These are phyloP conservation scores for Silene coronaria DNA, from an alignment of 179 eudicot genomes.

Conservation along the genomic window DNA sequence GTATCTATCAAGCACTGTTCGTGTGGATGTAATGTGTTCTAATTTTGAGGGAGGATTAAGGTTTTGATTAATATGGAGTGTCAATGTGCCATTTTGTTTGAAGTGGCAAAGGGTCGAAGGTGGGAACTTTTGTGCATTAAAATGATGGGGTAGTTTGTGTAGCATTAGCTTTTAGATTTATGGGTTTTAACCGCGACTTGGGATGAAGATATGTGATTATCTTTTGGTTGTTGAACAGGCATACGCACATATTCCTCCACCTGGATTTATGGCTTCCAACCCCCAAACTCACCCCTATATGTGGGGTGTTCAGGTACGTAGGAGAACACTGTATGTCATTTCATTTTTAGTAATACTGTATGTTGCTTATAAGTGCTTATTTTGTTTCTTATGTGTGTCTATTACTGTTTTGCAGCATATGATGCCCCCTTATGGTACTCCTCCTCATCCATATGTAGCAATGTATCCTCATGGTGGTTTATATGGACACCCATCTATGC, in stretches of 20 bases:
- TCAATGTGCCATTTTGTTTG: neutral
- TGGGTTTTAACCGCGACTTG: neutral
- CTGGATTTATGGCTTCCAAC: conserved; percentile 83
- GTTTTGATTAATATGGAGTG: neutral
- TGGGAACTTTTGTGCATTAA: neutral
- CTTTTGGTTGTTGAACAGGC: conserved; percentile 48
- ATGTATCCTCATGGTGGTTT: conserved; percentile 98
- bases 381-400: conserved; percentile 8
- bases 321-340: neutral
- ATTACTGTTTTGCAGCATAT: conserved; percentile 52
- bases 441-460: conserved; percentile 94
- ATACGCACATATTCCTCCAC: conserved; percentile 89
- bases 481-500: conserved; percentile 91
- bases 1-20: neutral
- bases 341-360: neutral
- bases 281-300: conserved; percentile 95
- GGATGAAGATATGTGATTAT: conserved; percentile 3
- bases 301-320: conserved; percentile 99
- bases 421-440: conserved; percentile 96
- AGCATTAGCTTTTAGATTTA: conserved; percentile 2
- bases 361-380: conserved; percentile 4
- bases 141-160: conserved; percentile 8
- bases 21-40: conserved; percentile 2
- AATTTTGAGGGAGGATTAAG: neutral
- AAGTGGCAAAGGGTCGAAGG: neutral